phyloP scores from a whole-genome alignment of 2,329 filamentous ascomycete genomes.

The Trichoderma simmonsii region DNA sequence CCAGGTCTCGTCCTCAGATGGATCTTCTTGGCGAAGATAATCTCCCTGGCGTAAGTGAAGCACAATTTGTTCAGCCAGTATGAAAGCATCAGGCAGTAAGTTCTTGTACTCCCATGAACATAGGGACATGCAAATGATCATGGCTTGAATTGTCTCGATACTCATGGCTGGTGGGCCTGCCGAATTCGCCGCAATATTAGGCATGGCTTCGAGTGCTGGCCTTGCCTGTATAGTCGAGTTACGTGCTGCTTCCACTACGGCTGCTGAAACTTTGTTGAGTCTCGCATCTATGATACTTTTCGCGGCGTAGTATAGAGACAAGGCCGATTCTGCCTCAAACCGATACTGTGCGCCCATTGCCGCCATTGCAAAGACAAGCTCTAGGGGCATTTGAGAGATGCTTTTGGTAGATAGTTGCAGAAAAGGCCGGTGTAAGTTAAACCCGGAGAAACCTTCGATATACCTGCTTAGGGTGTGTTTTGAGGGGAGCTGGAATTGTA shows the following conservation, averaged over 20 bases:
- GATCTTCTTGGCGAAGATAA: not conserved
- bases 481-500: not conserved
- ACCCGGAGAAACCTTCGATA: slow-evolving; percentile 1
- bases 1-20: not conserved
- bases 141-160: slow-evolving; percentile 12
- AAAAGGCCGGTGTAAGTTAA: slow-evolving; percentile 3
- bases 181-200: not conserved
- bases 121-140: slow-evolving; percentile 9
- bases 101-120: slow-evolving; percentile 13
- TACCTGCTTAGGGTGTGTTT: slow-evolving; percentile 4
- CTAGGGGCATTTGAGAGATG: not conserved
- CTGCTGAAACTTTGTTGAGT: not conserved
- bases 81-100: not conserved
- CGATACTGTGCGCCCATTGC: slow-evolving; percentile 11
- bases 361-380: slow-evolving; percentile 1
- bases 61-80: not conserved
- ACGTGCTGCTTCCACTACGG: not conserved
- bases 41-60: slow-evolving; percentile 2
- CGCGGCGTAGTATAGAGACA: slow-evolving; percentile 5
- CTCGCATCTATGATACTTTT: not conserved
- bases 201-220: not conserved
- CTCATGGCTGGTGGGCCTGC: not conserved
- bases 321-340: slow-evolving; percentile 1
- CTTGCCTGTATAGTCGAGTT: not conserved
- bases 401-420: not conserved